Evolutionary conservation across 106 monocot genomes (phyloP), one percentile per base, ranked within the genome.

Genomic region (Triglochin maritima): DNA sequence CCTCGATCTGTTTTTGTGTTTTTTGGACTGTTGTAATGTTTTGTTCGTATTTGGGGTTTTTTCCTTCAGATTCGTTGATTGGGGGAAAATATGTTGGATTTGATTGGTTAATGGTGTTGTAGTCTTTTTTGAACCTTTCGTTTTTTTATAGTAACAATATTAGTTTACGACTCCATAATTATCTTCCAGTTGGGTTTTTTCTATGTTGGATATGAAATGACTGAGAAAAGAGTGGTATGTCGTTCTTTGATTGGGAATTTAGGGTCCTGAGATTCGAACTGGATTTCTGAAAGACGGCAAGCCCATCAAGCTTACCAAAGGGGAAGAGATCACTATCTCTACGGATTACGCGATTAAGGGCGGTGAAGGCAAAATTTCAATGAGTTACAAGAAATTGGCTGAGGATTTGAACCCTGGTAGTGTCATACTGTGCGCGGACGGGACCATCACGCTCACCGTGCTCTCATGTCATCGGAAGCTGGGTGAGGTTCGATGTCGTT

Each of bases 251-350:
- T 54, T 9, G 13, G 8, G 54, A 54, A 69, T 16, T 1, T 74
- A 92, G 92, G 92, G 92, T 16, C 92, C 92, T 66, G 92, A 92
- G 69, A 92, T 92, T 69, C 85, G 92, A 7, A 92, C 92, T 49
- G 92, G 92, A 2, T 92, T 92, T 68, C 62, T 92, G 50, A 87
- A 92, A 68, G 92, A 92, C 71, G 82, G 66, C 47, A 92, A 92
- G 59, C 83, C 92, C 13, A 64, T 92, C 72, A 78, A 87, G 57
- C 74, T 92, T 60, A 87, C 75, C 48, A 70, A 92, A 69, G 92
- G 87, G 16, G 77, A 87, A 65, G 92, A 92, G 70, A 79, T 92
- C 16, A 92, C 77, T 13, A 62, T 92, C 9, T 75, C 68, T 61
- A 92, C 92, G 12, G 92, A 92, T 76, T 92, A 92, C 72, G 49